Evolutionary conservation across 805 yeast genomes (phyloP), one percentile per base, ranked within the genome.

Genomic region (Candida rishiriensis): DNA sequence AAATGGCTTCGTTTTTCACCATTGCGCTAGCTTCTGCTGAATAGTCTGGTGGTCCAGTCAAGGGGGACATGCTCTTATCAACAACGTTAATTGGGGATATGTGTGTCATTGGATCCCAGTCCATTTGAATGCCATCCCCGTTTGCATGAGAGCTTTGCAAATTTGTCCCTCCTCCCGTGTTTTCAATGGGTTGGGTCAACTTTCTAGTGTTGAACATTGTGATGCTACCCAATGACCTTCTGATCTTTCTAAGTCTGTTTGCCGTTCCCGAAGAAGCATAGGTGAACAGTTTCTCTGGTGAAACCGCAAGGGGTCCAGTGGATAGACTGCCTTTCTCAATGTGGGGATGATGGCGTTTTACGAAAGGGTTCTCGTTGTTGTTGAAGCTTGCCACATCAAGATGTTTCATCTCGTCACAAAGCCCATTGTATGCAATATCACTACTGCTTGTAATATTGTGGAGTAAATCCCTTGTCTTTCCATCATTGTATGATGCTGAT

Each of bases 81-180:
- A 54, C 54, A 8, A 54, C 34, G 18, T 49, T 48, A 21, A 52
- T 48, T n/a, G 58, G 58, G 13, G 58, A 52, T 12, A 52, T 28
- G 26, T 45, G 44, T 2, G 44, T 33, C 26, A 40, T 34, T 4
- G 52, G 48, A 29, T 43, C 49, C 53, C 52, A 50, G 37, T 12
- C 14, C 13, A n/a, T 13, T 9, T 6, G 14, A 30, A 4, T 30
- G 9, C 14, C 14, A n/a, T 30, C 14, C 4, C 33, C 9, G 13
- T 30, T 30, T 3, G 6, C 10, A 9, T 12, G 14, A 30, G 33
- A 3, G 14, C 5, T 30, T 5, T 30, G 33, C 9, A 13, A 21
- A 21, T n/a, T 30, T 30, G 14, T 13, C 4, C 14, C 14, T 30
- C 33, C 33, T 13, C 33, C 33, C 9, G 33, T 30, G 13, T 12